phyloP scores from a whole-genome alignment of 164 flowering plant species.

The Taxillus chinensis region DNA sequence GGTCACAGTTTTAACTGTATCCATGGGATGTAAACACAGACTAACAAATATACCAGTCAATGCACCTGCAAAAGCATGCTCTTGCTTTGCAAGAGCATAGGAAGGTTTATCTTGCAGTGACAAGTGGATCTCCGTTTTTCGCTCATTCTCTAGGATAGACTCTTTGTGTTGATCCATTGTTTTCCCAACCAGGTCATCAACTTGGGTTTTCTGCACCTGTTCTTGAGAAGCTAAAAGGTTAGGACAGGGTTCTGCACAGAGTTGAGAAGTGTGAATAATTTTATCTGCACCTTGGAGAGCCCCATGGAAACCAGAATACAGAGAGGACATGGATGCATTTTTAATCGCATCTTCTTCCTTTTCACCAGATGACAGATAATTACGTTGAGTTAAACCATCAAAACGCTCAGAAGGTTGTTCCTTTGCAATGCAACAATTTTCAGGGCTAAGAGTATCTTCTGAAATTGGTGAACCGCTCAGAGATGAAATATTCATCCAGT shows the following conservation, averaged over 20 bases:
- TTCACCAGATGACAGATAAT: slow-evolving; percentile 10
- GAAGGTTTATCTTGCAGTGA: slow-evolving; percentile 18
- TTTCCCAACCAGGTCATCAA: slow-evolving; percentile 10
- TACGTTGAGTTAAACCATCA: slow-evolving; percentile 5
- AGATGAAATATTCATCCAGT: slow-evolving; percentile 32
- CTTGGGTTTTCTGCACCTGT: slow-evolving; percentile 7
- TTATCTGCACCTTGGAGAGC: slow-evolving; percentile 10
- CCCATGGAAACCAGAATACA: slow-evolving; percentile 22
- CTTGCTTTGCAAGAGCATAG: slow-evolving; percentile 42
- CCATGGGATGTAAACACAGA: slow-evolving; percentile 91
- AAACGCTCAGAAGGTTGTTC: slow-evolving; percentile 6
- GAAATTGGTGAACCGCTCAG: slow-evolving; percentile 15
- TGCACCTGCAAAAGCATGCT: slow-evolving; percentile 97
- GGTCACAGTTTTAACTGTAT: slow-evolving; percentile 80
- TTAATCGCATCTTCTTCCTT: slow-evolving; percentile 1
- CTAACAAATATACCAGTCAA: slow-evolving; percentile 87
- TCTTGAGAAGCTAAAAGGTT: slow-evolving; percentile 14
- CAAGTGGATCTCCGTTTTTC: slow-evolving; percentile 11
- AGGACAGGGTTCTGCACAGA: slow-evolving; percentile 22
- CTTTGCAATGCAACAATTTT: slow-evolving; percentile 2
- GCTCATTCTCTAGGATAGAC: slow-evolving; percentile 10
- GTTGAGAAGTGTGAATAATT: slow-evolving; percentile 13
- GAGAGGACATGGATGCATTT: slow-evolving; percentile 12
- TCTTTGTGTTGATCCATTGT: slow-evolving; percentile 9
- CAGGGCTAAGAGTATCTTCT: slow-evolving; percentile 4